Conservation (phyloP, 331 rosid species). For the Prunus yedoensis region DNA sequence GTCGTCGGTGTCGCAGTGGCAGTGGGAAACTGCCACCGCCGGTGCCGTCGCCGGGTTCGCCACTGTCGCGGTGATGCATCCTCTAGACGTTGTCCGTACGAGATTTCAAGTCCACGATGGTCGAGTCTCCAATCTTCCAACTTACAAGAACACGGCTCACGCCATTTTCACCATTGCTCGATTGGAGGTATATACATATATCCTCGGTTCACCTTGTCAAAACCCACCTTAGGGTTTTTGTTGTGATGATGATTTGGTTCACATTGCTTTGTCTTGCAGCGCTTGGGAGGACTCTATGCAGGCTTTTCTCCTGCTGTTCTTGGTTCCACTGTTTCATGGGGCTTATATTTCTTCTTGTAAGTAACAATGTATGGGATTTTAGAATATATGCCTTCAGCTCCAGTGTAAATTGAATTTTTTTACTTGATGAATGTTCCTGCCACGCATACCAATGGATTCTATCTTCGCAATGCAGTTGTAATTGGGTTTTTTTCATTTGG, state of each 20-base stretch:
- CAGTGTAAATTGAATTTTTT: background rate
- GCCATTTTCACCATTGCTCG: conserved; percentile 84
- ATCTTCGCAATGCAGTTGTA: background rate
- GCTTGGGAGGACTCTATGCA: conserved; percentile 81
- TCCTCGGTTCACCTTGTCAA: background rate
- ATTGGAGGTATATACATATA: conserved; percentile 53
- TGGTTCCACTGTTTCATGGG: conserved; percentile 86
- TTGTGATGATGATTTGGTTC: background rate
- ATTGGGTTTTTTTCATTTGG: conserved; percentile 11
- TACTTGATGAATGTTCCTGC: background rate
- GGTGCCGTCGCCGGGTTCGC: conserved; percentile 87
- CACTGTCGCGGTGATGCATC: conserved; percentile 85
- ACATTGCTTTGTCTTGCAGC: conserved; percentile 48
- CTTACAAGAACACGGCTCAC: conserved; percentile 74
- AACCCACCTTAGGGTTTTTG: background rate
- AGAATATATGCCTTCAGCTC: no score
- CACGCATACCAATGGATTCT: background rate
- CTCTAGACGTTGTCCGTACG: conserved; percentile 93
- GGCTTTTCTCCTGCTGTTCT: conserved; percentile 89
- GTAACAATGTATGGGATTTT: conserved; percentile 34
- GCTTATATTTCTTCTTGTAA: conserved; percentile 88
- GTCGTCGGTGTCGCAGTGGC: conserved; percentile 43
- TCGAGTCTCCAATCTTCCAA: conserved; percentile 63
- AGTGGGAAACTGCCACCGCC: conserved; percentile 82
- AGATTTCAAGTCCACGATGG: conserved; percentile 96